These are phyloP conservation scores for Aspergillus olivimuriae DNA, from an alignment of 495 filamentous ascomycete genomes.

Conservation along the genomic window DNA sequence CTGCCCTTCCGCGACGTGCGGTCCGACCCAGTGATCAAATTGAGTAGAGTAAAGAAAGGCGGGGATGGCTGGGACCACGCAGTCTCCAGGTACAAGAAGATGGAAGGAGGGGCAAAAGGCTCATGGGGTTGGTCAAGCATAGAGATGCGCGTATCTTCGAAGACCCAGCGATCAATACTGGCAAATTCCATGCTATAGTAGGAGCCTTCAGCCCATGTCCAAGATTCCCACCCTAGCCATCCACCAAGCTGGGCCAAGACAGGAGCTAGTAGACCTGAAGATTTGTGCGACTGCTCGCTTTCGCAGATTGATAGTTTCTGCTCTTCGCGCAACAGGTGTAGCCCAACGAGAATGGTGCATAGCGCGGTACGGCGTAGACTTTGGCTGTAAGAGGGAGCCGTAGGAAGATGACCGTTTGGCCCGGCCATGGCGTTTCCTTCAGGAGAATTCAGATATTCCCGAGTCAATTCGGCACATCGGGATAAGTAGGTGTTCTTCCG, in stretches of 20 bases:
- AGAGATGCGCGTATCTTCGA: slow-evolving; percentile 49
- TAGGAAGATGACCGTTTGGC: slow-evolving; percentile 54
- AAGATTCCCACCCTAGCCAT: slow-evolving; percentile 80
- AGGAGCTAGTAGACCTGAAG: slow-evolving; percentile 52
- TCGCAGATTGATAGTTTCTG: slow-evolving; percentile 70
- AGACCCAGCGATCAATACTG: slow-evolving; percentile 53
- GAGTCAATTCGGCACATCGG: slow-evolving; percentile 37
- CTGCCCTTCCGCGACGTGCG: slow-evolving; percentile 30
- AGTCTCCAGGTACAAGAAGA: slow-evolving; percentile 58
- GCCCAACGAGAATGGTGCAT: slow-evolving; percentile 62
- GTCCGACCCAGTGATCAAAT: slow-evolving; percentile 43
- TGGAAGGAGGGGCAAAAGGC: slow-evolving; percentile 62
- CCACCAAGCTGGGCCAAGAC: slow-evolving; percentile 72
- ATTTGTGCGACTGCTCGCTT: slow-evolving; percentile 45
- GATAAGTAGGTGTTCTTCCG: slow-evolving; percentile 38
- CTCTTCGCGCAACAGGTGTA: slow-evolving; percentile 85
- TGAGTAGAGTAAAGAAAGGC: slow-evolving; percentile 56
- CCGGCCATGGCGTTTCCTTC: slow-evolving; percentile 46
- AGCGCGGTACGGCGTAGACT: slow-evolving; percentile 53
- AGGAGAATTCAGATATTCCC: slow-evolving; percentile 53
- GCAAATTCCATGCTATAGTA: slow-evolving; percentile 69
- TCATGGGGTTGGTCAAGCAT: slow-evolving; percentile 44
- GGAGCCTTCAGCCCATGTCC: slow-evolving; percentile 47
- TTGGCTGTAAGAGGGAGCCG: slow-evolving; percentile 45
- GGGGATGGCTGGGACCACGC: slow-evolving; percentile 21